phyloP scores from a whole-genome alignment of 2,329 filamentous ascomycete genomes.

The Venturia oleaginea region DNA sequence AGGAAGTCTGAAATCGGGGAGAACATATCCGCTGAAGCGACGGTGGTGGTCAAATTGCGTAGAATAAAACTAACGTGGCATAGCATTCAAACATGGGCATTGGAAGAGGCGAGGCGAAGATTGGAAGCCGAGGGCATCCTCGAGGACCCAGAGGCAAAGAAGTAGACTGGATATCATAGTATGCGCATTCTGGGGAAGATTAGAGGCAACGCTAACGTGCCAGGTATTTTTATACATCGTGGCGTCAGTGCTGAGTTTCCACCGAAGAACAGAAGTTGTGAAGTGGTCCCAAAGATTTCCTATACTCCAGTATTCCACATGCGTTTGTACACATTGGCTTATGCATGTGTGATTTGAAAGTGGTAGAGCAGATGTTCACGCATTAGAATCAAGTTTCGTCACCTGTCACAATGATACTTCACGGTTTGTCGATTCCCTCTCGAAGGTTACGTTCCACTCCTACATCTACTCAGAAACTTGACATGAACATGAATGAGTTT shows the following conservation, averaged over 20 bases:
- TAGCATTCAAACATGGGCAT: constrained; percentile 98
- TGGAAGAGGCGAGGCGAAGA: constrained; percentile 90
- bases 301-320: not conserved
- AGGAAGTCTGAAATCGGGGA: no score
- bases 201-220: no score
- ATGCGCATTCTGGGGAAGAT: not conserved
- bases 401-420: not conserved
- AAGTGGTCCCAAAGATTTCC: not conserved
- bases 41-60: not conserved
- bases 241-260: not conserved
- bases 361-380: not conserved
- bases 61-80: constrained; percentile 18
- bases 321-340: not conserved
- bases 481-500: not conserved
- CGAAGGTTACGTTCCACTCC: not conserved
- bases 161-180: not conserved
- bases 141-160: constrained; percentile 54
- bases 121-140: constrained; percentile 94
- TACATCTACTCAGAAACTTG: not conserved
- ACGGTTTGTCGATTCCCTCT: not conserved
- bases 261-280: not conserved
- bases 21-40: not conserved
- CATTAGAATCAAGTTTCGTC: not conserved
- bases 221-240: not conserved
- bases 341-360: not conserved